Evolutionary conservation across 306 rosid genomes (phyloP), one percentile per base, ranked within the genome.

Genomic region (Carpinus fangiana): DNA sequence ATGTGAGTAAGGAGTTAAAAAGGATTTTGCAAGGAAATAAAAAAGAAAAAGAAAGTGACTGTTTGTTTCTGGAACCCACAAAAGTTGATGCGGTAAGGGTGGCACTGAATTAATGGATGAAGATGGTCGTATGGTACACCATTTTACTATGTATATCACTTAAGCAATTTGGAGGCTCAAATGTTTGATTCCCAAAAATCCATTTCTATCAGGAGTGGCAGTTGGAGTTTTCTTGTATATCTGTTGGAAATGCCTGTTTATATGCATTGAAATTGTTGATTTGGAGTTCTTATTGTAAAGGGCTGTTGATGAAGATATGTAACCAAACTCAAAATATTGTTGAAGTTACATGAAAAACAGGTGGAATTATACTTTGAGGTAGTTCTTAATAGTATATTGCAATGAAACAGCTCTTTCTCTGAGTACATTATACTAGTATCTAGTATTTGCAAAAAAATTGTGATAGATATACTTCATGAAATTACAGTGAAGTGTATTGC

Each of bases 271-370:
- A 28, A 28, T 26, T 28, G 17, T 61, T 12, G n/a, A 13, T 61
- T 26, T 61, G 43, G 3, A 12, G 28, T 61, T 61, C n/a, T 28
- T 20, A 6, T 69, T 69, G 43, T 61, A 61, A 31, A 61, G 46
- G 0, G 13, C 12, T 7, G 11, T 64, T 34, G 20, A 64, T 64
- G 21, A 13, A 31, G 31, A 34, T n/a, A 31, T 5, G 31, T 64
- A 4, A 38, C 3, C 31, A 17, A 28, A 64, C 64, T 57, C 64
- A 57, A 57, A 64, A 28, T 0, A 76, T 55, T 18, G 38, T 53
- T 51, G 57, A 56, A 57, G 76, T 72, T 72, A 73, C 75, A 62
- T 81, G 53, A 46, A 64, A 61, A 73, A 68, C 89, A 92, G 96
- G 86, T 94, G 98, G 65, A 59, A 12, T 54, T 54, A 7, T 54